Conservation (phyloP, 2,329 filamentous ascomycete species). For the Grosmannia serpens region DNA sequence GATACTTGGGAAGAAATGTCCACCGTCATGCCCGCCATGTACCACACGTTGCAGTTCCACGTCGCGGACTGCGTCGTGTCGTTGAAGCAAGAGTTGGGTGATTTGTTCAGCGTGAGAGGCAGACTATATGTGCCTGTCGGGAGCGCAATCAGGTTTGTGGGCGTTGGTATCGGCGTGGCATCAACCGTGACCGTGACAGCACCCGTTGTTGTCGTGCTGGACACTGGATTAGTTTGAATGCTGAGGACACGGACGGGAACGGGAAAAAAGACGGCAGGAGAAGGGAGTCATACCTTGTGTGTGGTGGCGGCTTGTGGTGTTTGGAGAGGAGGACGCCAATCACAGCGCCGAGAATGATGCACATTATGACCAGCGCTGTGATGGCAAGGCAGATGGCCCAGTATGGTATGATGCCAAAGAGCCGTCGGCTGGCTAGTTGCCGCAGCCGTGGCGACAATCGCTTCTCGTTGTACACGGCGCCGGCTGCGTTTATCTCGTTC, state of each 20-base stretch:
- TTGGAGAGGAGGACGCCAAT: constrained; percentile 34
- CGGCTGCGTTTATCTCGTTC: constrained; percentile 41
- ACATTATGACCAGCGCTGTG: constrained; percentile 38
- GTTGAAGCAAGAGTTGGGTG: constrained; percentile 44
- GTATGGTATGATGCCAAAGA: constrained; percentile 48
- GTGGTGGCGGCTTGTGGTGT: constrained; percentile 16
- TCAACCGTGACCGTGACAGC: constrained; percentile 31
- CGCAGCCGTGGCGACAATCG: constrained; percentile 41
- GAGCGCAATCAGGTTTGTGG: constrained; percentile 38
- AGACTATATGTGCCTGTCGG: constrained; percentile 44
- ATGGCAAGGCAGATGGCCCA: constrained; percentile 46
- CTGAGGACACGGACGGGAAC: neutral
- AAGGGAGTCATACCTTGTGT: neutral
- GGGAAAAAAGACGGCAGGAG: neutral
- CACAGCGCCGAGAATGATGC: constrained; percentile 44
- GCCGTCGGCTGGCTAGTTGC: constrained; percentile 37
- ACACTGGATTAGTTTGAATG: neutral
- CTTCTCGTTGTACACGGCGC: constrained; percentile 35
- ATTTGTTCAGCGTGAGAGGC: constrained; percentile 37
- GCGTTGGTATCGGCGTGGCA: constrained; percentile 38
- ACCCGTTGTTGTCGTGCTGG: neutral
- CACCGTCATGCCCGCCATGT: constrained; percentile 27
- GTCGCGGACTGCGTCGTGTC: constrained; percentile 42
- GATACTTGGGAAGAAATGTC: constrained; percentile 23
- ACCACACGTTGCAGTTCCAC: constrained; percentile 51